A percentile compares a stretch with the other conserved stretches of the same genome.
Conservation (phyloP, 148 eudicot species). For the Oxyria digyna region DNA sequence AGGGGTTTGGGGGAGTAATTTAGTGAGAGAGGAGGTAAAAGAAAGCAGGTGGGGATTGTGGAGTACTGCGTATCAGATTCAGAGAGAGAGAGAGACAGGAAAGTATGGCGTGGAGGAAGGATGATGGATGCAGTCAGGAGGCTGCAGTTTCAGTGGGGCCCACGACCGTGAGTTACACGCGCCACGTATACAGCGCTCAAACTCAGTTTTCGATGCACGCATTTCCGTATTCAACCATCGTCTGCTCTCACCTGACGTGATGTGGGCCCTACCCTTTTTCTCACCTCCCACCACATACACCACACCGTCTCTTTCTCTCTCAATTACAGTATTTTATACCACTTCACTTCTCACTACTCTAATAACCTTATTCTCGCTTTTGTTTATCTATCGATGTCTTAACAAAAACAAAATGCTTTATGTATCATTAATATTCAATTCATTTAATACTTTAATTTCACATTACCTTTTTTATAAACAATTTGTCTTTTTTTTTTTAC, state of each 20-base stretch:
- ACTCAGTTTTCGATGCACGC: too few relatives aligned
- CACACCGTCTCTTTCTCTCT: too few relatives aligned
- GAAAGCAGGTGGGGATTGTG: not conserved
- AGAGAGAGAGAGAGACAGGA: not conserved
- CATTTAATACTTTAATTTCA: too few relatives aligned
- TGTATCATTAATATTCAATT: too few relatives aligned
- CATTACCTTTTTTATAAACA: too few relatives aligned
- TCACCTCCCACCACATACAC: not conserved
- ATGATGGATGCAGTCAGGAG: constrained; percentile 6
- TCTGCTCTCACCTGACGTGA: not conserved
- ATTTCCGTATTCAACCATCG: not conserved
- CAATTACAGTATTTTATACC: too few relatives aligned
- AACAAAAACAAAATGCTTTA: too few relatives aligned
- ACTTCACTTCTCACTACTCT: too few relatives aligned
- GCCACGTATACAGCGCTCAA: not conserved
- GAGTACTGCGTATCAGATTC: constrained; percentile 3
- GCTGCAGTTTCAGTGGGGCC: not conserved
- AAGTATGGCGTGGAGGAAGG: constrained; percentile 7
- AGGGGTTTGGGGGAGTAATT: too few relatives aligned
- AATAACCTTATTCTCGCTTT: too few relatives aligned
- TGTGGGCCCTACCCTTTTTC: not conserved
- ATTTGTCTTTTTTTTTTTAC: too few relatives aligned
- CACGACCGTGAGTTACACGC: not conserved
- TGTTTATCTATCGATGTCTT: too few relatives aligned
- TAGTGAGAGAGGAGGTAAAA: not conserved